Conservation (phyloP, 768 basidiomycete species). For the Phaffia australis region DNA sequence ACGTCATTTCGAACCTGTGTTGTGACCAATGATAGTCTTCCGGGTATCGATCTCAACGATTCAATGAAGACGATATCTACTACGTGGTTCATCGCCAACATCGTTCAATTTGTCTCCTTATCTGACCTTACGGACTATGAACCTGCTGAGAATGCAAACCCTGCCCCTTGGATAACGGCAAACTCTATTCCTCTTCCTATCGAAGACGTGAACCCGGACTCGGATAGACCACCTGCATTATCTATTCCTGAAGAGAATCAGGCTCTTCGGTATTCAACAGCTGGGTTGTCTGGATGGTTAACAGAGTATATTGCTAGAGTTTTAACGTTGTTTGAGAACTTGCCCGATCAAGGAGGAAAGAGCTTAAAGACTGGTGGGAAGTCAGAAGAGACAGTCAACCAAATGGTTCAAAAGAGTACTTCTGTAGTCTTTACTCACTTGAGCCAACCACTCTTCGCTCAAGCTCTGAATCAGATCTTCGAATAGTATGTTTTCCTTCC, state of each 20-base stretch:
- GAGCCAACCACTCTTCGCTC: conserved; percentile 47
- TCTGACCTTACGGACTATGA: conserved; percentile 55
- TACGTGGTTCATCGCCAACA: conserved; percentile 63
- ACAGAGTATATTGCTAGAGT: conserved; percentile 45
- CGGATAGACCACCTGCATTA: conserved; percentile 9
- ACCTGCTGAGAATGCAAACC: conserved; percentile 60
- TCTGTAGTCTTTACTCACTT: conserved; percentile 16
- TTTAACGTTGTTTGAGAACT: conserved; percentile 67
- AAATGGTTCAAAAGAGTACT: conserved; percentile 32
- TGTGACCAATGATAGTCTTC: conserved; percentile 40
- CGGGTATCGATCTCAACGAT: conserved; percentile 57
- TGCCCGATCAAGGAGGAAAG: conserved; percentile 75
- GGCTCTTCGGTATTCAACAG: conserved; percentile 21
- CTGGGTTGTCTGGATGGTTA: conserved; percentile 16
- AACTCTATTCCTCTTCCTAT: conserved; percentile 10
- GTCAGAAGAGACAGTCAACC: conserved; percentile 35
- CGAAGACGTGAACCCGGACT: conserved; percentile 7
- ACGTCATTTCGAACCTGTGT: background rate
- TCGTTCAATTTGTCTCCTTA: conserved; percentile 63
- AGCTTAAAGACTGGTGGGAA: conserved; percentile 50
- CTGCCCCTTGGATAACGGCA: conserved; percentile 4
- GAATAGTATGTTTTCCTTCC: background rate
- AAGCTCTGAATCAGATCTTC: background rate
- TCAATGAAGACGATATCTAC: conserved; percentile 46
- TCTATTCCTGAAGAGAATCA: conserved; percentile 23